A percentile compares a stretch with the other conserved stretches of the same genome.
Conservation (phyloP, 148 eudicot species). For the Agrostemma githago region DNA sequence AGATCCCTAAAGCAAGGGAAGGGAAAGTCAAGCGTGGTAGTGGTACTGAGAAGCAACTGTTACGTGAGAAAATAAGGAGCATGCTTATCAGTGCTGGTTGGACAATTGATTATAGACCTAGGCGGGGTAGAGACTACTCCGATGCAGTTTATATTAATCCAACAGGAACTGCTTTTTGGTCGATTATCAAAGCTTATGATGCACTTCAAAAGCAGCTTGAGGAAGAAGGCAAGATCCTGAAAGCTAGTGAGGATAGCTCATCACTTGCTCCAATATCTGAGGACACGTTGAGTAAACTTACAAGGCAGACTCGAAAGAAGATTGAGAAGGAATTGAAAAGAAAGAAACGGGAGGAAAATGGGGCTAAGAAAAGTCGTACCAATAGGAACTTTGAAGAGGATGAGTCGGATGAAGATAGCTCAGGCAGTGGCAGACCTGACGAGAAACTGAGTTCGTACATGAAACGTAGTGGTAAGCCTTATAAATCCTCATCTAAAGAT, state of each 20-base stretch:
- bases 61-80: conserved; percentile 77
- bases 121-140: conserved; percentile 83
- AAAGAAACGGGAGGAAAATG: conserved; percentile 52
- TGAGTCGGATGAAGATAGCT: conserved; percentile 40
- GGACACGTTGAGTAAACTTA: conserved; percentile 61
- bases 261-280: conserved; percentile 66
- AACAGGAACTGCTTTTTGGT: conserved; percentile 91
- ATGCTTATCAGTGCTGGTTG: conserved; percentile 84
- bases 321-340: conserved; percentile 74
- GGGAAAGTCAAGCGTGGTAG: conserved; percentile 69
- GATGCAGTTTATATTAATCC: conserved; percentile 96
- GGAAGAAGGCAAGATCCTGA: conserved; percentile 40
- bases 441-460: conserved; percentile 39
- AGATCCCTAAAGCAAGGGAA: conserved; percentile 44
- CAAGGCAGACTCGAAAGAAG: conserved; percentile 82
- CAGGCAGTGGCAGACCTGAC: conserved; percentile 49
- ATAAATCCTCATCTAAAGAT: conserved; percentile 40
- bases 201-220: conserved; percentile 83
- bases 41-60: conserved; percentile 86
- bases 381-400: conserved; percentile 34
- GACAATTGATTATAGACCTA: conserved; percentile 98
- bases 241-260: conserved; percentile 35
- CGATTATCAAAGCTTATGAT: conserved; percentile 93
- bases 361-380: conserved; percentile 30
- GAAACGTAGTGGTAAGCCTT: conserved; percentile 44